phyloP scores from a whole-genome alignment of 2,329 filamentous ascomycete species.

The Diplocarpon mali region DNA sequence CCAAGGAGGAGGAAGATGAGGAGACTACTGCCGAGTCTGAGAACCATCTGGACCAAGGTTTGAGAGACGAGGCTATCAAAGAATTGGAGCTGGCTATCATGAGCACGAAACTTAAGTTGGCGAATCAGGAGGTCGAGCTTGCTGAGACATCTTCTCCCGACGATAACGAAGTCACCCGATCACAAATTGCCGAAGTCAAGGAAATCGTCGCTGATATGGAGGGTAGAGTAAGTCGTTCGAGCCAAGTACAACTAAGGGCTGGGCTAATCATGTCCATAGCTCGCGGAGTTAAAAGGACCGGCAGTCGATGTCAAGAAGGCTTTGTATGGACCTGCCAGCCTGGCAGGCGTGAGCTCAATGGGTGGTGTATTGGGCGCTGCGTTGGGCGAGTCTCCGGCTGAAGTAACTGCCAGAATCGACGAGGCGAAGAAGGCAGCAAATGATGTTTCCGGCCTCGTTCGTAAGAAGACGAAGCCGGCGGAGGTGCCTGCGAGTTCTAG shows the following conservation, averaged over 20 bases:
- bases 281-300: slow-evolving; percentile 57
- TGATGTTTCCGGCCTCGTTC: slow-evolving; percentile 60
- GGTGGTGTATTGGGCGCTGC: slow-evolving; percentile 53
- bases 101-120: slow-evolving; percentile 59
- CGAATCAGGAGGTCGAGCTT: slow-evolving; percentile 57
- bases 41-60: slow-evolving; percentile 49
- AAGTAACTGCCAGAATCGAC: slow-evolving; percentile 53
- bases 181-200: slow-evolving; percentile 60
- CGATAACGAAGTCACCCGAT: slow-evolving; percentile 52
- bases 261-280: slow-evolving; percentile 31
- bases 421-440: slow-evolving; percentile 65
- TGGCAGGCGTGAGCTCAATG: slow-evolving; percentile 29
- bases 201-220: slow-evolving; percentile 73
- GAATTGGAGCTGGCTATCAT: slow-evolving; percentile 66
- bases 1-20: slow-evolving; percentile 36
- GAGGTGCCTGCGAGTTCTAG: slow-evolving; percentile 21
- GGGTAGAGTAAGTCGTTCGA: slow-evolving; percentile 42
- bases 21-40: slow-evolving; percentile 30
- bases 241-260: neutral
- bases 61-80: slow-evolving; percentile 59
- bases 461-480: slow-evolving; percentile 42
- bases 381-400: slow-evolving; percentile 48
- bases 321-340: slow-evolving; percentile 37
- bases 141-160: slow-evolving; percentile 51
- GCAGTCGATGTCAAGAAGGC: slow-evolving; percentile 47